Base-by-base conservation (phyloP, 2,329 filamentous ascomycete genomes). In the Diaporthe sp. region DNA sequence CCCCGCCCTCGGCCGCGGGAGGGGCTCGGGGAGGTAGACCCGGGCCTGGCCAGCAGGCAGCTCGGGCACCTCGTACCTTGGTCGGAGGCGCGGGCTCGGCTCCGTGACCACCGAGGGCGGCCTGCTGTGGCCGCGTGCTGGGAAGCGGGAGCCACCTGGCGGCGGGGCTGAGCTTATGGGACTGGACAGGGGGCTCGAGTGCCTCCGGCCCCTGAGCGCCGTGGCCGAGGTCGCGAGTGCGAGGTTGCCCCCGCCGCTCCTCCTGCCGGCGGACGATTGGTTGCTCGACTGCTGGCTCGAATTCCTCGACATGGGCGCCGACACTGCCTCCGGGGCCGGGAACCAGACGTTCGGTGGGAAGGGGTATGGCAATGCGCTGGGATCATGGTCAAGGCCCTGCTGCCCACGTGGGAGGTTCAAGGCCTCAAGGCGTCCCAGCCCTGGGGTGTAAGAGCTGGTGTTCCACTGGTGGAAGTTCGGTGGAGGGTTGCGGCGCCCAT, bases 231-330 rank as follows among this genome's bases (percentile, higher is more conserved):
- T 57, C 49, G 46, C 71, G 15, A 51, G 53, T 28, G 34, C 28
- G 13, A 53, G 58, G 15, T 65, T 72, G 44, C 31, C 78, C 13
- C 83, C 84, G 28, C 78, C 84, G 28, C 78, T 77, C 34, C 61
- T n/a, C 78, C 67, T 68, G 72, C 74, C 71, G 79, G 71, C 79
- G 79, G 9, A 79, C 79, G 65, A 80, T 80, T 72, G 74, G 76
- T 71, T 72, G 71, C 72, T 75, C 0, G 85, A 85, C 71, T 87
- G 84, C 13, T 83, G 81, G 57, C 87, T 88, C 0, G 84, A 79
- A 76, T 88, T 81, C 4, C 88, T 85, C 2, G 86, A 87, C 86
- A 90, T 88, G 7, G 88, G 88, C 76, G 88, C 85, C 10, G 87
- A 88, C 84, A 78, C 89, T 89, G 6, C 87, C 87, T 28, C 83